Evolutionary conservation across 2,329 filamentous ascomycete species (phyloP), one percentile per base, ranked within the genome.

Genomic region (Gaeumannomyces tritici): DNA sequence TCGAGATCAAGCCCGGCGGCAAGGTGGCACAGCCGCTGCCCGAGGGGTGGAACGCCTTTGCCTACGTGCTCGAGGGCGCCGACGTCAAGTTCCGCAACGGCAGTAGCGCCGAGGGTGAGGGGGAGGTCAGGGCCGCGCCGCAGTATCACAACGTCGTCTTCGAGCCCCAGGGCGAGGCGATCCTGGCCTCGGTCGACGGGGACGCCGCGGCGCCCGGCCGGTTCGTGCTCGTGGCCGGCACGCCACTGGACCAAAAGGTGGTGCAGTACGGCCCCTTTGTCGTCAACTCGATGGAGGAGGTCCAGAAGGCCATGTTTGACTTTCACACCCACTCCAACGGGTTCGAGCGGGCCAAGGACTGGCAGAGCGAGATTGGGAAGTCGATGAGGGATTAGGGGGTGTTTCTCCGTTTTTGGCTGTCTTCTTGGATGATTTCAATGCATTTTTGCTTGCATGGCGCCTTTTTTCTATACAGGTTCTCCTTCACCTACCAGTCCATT

Each of bases 71-170:
- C n/a, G 81, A 87, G 64, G 93, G 93, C 27, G 51, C 26, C 27
- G 84, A 82, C 9, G 86, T 86, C 1, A 77, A 78, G 68, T 90
- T 89, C 73, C 86, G 81, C 66, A 79, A 74, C 56, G 84, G 79
- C 66, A 79, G 74, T 55, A 84, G 79, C 27, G 74, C 69, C 8
- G 73, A 79, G 62, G 74, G 77, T 31, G 78, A 78, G 6, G 71
- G 79, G 62, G 74, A 78, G 28, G 77, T 77, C 68, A 79, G 75
- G 61, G 77, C 76, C 2, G 83, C 93, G 18, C 79, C 80, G 62
- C 83, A 89, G 71, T 97, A 86, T 73, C 87, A 97, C 76, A 97
- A 95, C 72, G 89, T 95, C 28, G 90, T 97, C 7, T 96, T 98
- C 71, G 88, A 91, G 69, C 83, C 87, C 66, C 79, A 83, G 31